Base-by-base conservation (phyloP, 306 rosid species). In the Fagus sylvatica region DNA sequence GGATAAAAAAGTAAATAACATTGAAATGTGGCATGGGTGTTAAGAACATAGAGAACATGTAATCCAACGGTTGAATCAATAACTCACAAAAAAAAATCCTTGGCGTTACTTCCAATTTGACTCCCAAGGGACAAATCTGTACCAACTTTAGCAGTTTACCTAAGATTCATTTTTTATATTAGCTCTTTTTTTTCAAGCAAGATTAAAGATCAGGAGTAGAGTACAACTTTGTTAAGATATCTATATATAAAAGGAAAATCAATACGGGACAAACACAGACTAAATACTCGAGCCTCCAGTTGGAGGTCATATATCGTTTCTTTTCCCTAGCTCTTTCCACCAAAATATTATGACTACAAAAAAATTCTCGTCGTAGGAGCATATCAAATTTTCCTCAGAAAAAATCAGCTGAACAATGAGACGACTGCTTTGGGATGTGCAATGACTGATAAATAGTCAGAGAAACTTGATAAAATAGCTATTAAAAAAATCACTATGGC, bases 401-500 rank as follows among this genome's bases (percentile, higher is more conserved):
- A 65, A 65, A 37, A 3, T 65, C 49, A 65, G n/a, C 71, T 17
- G 42, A 39, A 39, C 30, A 65, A 39, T 65, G 49, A 65, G 49
- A 65, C 7, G 46, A 65, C 71, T 62, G 42, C 28, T 36, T 62
- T 34, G 4, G 19, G 3, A 62, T 65, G 41, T 39, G 46, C 49
- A 39, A 17, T 7, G 49, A 16, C 49, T 4, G 7, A 3, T 39
- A n/a, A 65, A 16, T 6, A 30, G 17, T 53, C 32, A 17, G 11
- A 40, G 69, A 69, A 28, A 78, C 74, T 6, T 5, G 68, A 74
- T 2, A 48, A 61, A 53, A 64, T n/a, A 30, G 69, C 33, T 64
- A 49, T 42, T 73, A 30, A 39, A 15, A 12, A 33, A 15, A 53
- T 33, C 22, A 2, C 78, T 91, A 91, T 19, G 98, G 94, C 80